Percentiles rank a stretch among this genome's conserved stretches.
Evolutionary conservation across 2,329 filamentous ascomycete genomes (phyloP).

Genomic region (Trichoderma oligosporum): DNA sequence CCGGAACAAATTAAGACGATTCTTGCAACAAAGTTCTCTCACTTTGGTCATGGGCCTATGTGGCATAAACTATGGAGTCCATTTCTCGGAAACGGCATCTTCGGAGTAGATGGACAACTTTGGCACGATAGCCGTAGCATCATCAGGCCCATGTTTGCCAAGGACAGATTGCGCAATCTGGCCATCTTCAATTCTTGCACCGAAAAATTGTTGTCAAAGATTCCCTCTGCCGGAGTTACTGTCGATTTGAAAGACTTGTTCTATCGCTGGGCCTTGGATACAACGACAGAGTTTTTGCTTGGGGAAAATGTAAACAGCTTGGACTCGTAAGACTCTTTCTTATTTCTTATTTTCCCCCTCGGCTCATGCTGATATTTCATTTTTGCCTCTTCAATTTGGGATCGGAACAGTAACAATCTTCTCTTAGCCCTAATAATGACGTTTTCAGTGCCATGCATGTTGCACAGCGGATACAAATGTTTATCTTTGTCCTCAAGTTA

Average conservation of each 20-base stretch:
- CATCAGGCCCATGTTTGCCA: slow-evolving; percentile 52
- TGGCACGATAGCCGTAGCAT: slow-evolving; percentile 54
- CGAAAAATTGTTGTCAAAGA: slow-evolving; percentile 51
- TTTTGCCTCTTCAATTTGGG: too few species aligned
- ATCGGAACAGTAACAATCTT: background rate
- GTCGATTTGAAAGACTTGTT: slow-evolving; percentile 61
- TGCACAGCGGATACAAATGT: slow-evolving; percentile 64
- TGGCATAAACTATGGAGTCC: slow-evolving; percentile 44
- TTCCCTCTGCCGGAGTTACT: slow-evolving; percentile 51
- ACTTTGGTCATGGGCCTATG: slow-evolving; percentile 47
- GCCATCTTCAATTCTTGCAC: slow-evolving; percentile 59
- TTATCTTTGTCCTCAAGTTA: slow-evolving; percentile 50
- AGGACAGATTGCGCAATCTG: slow-evolving; percentile 47
- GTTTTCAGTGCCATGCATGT: slow-evolving; percentile 69
- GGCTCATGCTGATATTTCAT: too few species aligned
- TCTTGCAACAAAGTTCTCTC: slow-evolving; percentile 53
- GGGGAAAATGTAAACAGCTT: slow-evolving; percentile 53
- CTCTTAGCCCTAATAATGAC: slow-evolving; percentile 46
- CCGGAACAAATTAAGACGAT: slow-evolving; percentile 56
- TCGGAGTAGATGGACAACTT: slow-evolving; percentile 48
- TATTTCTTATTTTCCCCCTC: background rate
- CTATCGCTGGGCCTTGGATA: slow-evolving; percentile 63
- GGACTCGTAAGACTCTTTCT: slow-evolving; percentile 32
- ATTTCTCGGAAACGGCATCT: slow-evolving; percentile 55
- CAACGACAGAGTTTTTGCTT: slow-evolving; percentile 65